Evolutionary conservation across 163 green algal genomes (phyloP), one percentile per base, ranked within the genome.

Genomic region (Scenedesmus sp.): DNA sequence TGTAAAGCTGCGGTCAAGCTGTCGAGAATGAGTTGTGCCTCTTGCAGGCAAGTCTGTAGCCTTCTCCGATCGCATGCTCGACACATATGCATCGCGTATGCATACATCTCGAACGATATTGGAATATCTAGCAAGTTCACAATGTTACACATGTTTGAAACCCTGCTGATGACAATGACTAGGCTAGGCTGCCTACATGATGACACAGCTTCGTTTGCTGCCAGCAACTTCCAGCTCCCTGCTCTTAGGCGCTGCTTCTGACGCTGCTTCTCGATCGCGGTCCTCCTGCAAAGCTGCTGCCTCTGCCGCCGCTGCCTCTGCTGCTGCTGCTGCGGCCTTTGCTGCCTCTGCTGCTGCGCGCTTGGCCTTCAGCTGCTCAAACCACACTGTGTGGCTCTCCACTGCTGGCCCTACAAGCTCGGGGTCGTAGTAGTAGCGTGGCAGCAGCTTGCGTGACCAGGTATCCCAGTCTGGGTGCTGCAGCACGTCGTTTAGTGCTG

Each of bases 401-500:
- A 86, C 76, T 52, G 76, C 73, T 52, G 9, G 12, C 23, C 82
- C 23, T 2, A 79, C 70, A 0, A 81, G 59, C 15, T 82, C 84
- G 0, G 81, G 12, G 8, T 70, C n/a, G 52, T 93, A 93, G 34
- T 67, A 59, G 55, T 86, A 90, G 2, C 89, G 89, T 6, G 89
- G 89, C 70, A 92, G 87, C 57, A 92, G 55, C 79, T 70, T 85
- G 26, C 23, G 23, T 18, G 26, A 82, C 93, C 93, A 95, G 23
- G 84, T 60, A 8, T 88, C 74, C 93, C 93, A 95, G 74, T 95
- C 93, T 2, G 92, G 82, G 77, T 94, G 93, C 77, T 92, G 82
- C 70, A 95, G 89, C 84, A 95, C 92, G n/a, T 90, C 9, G 46
- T 95, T 94, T 56, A 95, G 81, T 18, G 94, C 92, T 18, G 88